These are phyloP conservation scores for Echinosophora koreensis DNA, from an alignment of 306 rosid genomes.

Conservation along the genomic window DNA sequence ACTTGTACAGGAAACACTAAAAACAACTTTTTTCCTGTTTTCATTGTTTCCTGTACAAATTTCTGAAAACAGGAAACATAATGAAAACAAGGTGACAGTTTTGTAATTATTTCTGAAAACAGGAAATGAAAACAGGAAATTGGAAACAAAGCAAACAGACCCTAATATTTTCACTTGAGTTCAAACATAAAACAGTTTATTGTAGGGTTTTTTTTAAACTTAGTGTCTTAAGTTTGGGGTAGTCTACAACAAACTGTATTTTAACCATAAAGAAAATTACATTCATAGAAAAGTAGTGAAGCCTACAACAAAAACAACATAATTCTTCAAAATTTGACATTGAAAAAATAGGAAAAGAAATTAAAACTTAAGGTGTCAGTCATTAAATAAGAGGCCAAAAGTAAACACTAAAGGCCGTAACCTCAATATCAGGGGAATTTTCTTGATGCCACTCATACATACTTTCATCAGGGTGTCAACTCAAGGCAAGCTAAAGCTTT, in stretches of 20 bases:
- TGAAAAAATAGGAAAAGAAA: neutral
- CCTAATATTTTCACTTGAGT: neutral
- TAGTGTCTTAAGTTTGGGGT: neutral
- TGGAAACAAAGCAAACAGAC: no score
- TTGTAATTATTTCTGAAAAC: no score
- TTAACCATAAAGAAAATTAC: neutral
- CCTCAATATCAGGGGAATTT: conserved; percentile 1
- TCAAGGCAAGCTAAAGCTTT: conserved; percentile 1
- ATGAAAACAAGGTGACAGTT: no score
- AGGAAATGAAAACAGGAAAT: no score
- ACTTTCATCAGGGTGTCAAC: neutral
- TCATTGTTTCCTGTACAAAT: no score
- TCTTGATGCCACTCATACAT: conserved; percentile 7
- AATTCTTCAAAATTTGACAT: conserved; percentile 15
- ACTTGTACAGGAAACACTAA: no score
- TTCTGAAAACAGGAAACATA: no score
- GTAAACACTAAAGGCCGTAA: neutral
- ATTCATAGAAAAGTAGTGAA: neutral
- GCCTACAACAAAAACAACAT: neutral
- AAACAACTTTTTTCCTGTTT: no score
- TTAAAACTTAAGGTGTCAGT: neutral
- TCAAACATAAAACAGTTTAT: neutral
- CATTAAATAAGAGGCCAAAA: conserved; percentile 16
- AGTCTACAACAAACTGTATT: neutral
- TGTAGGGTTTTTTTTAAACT: neutral